phyloP scores from a whole-genome alignment of 2,329 filamentous ascomycete genomes.

The Diaporthe sp. region DNA sequence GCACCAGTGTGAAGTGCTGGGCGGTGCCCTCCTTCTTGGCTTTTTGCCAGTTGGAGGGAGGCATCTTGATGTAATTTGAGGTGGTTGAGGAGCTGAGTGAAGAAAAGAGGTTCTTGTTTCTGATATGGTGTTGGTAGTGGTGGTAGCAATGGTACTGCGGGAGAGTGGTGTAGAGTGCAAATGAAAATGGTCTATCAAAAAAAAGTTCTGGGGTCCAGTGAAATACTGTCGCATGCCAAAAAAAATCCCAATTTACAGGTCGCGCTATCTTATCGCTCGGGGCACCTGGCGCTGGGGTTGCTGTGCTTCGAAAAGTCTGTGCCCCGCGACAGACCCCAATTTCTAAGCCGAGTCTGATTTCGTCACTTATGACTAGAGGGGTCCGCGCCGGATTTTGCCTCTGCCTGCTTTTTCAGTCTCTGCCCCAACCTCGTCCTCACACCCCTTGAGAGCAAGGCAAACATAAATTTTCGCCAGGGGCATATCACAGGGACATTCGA shows the following conservation, averaged over 20 bases:
- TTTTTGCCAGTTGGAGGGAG: constrained; percentile 51
- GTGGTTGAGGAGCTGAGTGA: not conserved
- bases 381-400: not conserved
- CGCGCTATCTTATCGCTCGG: constrained; percentile 38
- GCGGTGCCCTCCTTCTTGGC: constrained; percentile 80
- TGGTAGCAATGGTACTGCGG: not conserved
- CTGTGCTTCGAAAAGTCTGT: constrained; percentile 41
- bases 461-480: not conserved
- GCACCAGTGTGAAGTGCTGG: constrained; percentile 93
- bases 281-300: not conserved
- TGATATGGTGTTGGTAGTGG: not conserved
- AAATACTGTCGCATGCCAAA: constrained; percentile 16
- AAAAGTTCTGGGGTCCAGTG: constrained; percentile 8
- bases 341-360: constrained; percentile 41
- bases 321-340: constrained; percentile 45
- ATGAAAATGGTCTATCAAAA: not conserved
- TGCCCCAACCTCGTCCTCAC: not conserved
- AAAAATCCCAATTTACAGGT: constrained; percentile 27
- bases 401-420: not conserved
- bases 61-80: constrained; percentile 42
- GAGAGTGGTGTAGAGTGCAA: not conserved
- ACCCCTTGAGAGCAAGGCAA: not conserved
- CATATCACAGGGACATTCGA: not conserved
- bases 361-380: constrained; percentile 2
- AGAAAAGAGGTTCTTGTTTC: not conserved